Conservation (phyloP, 208 protist genomes). For the Trypanosoma cruzi region DNA sequence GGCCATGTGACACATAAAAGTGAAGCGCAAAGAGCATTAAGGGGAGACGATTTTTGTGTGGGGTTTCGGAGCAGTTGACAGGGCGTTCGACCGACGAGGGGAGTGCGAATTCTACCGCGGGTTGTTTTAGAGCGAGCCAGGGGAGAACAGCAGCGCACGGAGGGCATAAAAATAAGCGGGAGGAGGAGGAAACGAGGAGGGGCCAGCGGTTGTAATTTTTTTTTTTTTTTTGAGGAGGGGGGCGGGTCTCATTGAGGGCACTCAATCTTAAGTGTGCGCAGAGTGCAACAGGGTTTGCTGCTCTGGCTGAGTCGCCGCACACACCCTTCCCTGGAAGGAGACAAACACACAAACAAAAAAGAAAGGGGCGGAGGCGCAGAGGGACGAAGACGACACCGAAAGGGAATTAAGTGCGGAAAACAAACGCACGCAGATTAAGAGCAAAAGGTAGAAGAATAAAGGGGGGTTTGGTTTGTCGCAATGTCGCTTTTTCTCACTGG, state of each 20-base stretch:
- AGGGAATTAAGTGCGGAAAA: no score
- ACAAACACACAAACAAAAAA: no score
- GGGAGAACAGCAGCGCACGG: neutral
- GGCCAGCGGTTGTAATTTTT: no score
- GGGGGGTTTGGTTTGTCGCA: neutral
- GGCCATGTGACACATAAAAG: neutral
- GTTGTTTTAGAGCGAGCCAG: neutral
- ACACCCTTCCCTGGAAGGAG: no score
- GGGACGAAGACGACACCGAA: no score
- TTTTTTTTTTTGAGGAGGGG: no score
- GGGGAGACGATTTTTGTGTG: neutral
- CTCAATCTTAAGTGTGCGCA: no score
- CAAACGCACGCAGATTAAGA: no score
- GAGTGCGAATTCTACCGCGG: neutral
- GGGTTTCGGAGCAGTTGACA: neutral
- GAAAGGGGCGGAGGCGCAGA: no score
- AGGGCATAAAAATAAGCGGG: neutral
- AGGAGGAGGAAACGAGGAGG: neutral
- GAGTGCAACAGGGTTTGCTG: no score
- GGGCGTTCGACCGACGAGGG: neutral
- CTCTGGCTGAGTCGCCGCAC: no score
- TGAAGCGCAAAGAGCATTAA: neutral
- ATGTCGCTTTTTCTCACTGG: constrained; percentile 3
- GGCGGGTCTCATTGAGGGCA: no score
- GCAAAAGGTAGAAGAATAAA: neutral